A percentile compares a stretch with the other conserved stretches of the same genome.
These are phyloP conservation scores for Cydonia oblonga DNA, from an alignment of 331 rosid species.

Conservation along the genomic window DNA sequence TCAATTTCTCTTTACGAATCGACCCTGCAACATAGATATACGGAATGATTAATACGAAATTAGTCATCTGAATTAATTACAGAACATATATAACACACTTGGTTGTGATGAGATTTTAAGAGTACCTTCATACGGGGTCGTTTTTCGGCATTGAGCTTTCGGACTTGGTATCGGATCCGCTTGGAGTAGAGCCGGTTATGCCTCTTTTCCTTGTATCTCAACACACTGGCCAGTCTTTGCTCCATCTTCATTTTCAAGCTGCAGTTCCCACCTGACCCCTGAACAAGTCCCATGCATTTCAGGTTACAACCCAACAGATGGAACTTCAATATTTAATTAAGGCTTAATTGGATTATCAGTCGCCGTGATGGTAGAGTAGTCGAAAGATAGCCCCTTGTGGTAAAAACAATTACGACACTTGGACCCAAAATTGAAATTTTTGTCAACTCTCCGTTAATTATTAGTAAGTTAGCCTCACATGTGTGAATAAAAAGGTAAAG, in stretches of 20 bases:
- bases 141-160: slow-evolving; percentile 82
- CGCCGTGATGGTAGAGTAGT: too few relatives aligned
- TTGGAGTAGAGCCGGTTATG: slow-evolving; percentile 68
- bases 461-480: too few relatives aligned
- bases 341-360: too few relatives aligned
- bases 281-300: slow-evolving; percentile 17
- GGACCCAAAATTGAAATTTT: too few relatives aligned
- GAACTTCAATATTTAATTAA: neutral
- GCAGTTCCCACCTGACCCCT: slow-evolving; percentile 27
- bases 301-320: neutral
- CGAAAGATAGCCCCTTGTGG: too few relatives aligned
- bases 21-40: slow-evolving; percentile 44
- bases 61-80: neutral
- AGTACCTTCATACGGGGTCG: slow-evolving; percentile 90
- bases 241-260: slow-evolving; percentile 24
- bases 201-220: slow-evolving; percentile 85
- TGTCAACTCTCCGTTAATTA: too few relatives aligned
- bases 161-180: slow-evolving; percentile 74
- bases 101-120: neutral
- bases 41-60: neutral
- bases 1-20: slow-evolving; percentile 63
- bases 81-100: neutral
- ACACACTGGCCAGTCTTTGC: slow-evolving; percentile 67
- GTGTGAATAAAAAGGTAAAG: too few relatives aligned
- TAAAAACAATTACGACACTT: too few relatives aligned